These are phyloP conservation scores for Bruguiera gymnorhiza DNA, from an alignment of 345 rosid species.

Conservation along the genomic window DNA sequence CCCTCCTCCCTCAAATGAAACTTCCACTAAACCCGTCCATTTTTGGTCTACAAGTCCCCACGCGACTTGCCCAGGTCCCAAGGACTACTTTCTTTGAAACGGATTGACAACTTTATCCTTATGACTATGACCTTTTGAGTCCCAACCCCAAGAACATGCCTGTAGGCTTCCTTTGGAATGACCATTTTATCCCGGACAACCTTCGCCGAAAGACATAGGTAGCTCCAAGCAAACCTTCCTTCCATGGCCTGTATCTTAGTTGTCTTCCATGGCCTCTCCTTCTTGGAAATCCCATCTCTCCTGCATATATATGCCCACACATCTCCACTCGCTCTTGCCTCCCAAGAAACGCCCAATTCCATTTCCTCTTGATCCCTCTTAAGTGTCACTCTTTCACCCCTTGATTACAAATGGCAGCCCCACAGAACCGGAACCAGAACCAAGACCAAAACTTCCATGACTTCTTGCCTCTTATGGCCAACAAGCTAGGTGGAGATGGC, in stretches of 20 bases:
- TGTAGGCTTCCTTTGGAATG: neutral
- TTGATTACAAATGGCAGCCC: slow-evolving; percentile 33
- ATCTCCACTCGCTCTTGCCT: neutral
- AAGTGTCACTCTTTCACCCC: neutral
- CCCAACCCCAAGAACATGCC: neutral
- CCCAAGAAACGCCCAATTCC: slow-evolving; percentile 1
- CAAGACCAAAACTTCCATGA: slow-evolving; percentile 51
- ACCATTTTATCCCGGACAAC: slow-evolving; percentile 23
- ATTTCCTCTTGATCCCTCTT: neutral
- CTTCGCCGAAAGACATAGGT: slow-evolving; percentile 36
- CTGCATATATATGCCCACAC: slow-evolving; percentile 9
- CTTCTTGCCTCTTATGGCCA: slow-evolving; percentile 68
- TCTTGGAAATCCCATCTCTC: slow-evolving; percentile 48
- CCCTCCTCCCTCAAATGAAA: neutral
- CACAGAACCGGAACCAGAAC: slow-evolving; percentile 29
- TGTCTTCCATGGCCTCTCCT: slow-evolving; percentile 55
- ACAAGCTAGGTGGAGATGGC: slow-evolving; percentile 79
- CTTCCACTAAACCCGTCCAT: neutral
- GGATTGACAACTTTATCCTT: neutral
- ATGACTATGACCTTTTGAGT: neutral
- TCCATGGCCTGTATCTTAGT: slow-evolving; percentile 44
- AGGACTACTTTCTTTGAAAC: neutral
- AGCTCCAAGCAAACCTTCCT: slow-evolving; percentile 17
- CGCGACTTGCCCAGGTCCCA: slow-evolving; percentile 2
- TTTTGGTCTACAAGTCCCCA: neutral